A percentile compares a stretch with the other conserved stretches of the same genome.
Evolutionary conservation across 78 protist species (phyloP).

Genomic region (Trichosphaerium sp.): DNA sequence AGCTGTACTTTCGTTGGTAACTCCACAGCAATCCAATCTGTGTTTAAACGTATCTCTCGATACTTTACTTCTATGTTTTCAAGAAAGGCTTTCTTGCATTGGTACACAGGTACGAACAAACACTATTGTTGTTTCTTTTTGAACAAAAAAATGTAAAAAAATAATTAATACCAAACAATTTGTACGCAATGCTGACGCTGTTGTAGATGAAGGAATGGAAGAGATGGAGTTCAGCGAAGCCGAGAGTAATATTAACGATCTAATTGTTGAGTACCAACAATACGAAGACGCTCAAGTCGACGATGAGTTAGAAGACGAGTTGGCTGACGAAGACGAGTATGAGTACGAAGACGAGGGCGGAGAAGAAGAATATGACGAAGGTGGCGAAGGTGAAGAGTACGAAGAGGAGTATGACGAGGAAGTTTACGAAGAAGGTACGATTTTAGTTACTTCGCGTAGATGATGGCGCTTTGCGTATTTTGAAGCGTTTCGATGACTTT

Average conservation of each 20-base stretch:
- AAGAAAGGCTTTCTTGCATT: conserved; percentile 93
- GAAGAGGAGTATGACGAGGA: too few species aligned
- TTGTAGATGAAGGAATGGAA: conserved; percentile 96
- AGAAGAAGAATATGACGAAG: neutral
- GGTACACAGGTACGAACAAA: conserved; percentile 87
- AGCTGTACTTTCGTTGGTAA: conserved; percentile 85
- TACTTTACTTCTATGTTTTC: conserved; percentile 92
- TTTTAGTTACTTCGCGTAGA: too few species aligned
- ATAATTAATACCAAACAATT: too few species aligned
- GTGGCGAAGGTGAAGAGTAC: too few species aligned
- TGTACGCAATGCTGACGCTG: conserved; percentile 26
- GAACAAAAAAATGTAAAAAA: too few species aligned
- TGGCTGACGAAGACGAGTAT: conserved; percentile 15
- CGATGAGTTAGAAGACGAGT: conserved; percentile 16
- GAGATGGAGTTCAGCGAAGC: conserved; percentile 95
- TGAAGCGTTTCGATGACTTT: too few species aligned
- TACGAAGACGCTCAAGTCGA: conserved; percentile 58
- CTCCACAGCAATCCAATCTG: conserved; percentile 85
- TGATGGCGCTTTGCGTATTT: too few species aligned
- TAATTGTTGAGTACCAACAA: conserved; percentile 89
- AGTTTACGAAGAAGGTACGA: too few species aligned
- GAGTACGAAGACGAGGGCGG: conserved; percentile 1
- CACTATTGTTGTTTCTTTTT: too few species aligned
- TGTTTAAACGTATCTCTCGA: conserved; percentile 82
- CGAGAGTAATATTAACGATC: conserved; percentile 85